Evolutionary conservation across 2,329 filamentous ascomycete genomes (phyloP), one percentile per base, ranked within the genome.

Genomic region (Canariomyces notabilis): DNA sequence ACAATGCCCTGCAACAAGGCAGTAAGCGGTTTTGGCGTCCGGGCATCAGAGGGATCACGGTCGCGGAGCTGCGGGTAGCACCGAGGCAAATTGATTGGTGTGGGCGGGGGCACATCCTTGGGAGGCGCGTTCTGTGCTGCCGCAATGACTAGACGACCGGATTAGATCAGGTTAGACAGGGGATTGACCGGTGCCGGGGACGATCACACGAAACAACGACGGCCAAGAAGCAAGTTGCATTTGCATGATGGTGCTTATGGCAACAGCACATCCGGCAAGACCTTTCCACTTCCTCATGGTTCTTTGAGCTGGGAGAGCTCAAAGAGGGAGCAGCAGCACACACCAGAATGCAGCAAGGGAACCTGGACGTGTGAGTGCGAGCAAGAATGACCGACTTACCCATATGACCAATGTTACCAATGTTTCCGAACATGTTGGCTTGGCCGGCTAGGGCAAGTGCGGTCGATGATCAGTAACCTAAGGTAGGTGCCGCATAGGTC

Each of bases 61-160:
- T 53, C 58, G 9, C 52, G 46, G 34, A 53, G 53, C 39, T 59
- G 62, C 29, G 67, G 69, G 33, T 55, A 61, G 55, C 64, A 72
- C 37, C 59, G 61, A 43, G 79, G 78, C 35, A 82, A 67, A 53
- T 63, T 67, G 53, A 82, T 59, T 16, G 76, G 74, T 6, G 78
- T 82, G 36, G 77, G 70, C 32, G 74, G 69, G n/a, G 77, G 77
- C 11, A 80, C 69, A 49, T 80, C 69, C 56, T 74, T 71, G 16
- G 74, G 72, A 16, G 64, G 59, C 36, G 57, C 59, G 41, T 59
- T 59, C 15, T 58, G 35, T 12, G 50, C 21, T 29, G 55, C 43
- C 18, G 52, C 37, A 37, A 50, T 48, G 20, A 55, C 57, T 58
- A 49, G 33, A 51, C 34, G 15, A 37, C 4, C 26, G 14, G 26